A percentile compares a stretch with the other conserved stretches of the same genome.
Evolutionary conservation across 495 filamentous ascomycete genomes (phyloP).

Genomic region (Aspergillus affinis): DNA sequence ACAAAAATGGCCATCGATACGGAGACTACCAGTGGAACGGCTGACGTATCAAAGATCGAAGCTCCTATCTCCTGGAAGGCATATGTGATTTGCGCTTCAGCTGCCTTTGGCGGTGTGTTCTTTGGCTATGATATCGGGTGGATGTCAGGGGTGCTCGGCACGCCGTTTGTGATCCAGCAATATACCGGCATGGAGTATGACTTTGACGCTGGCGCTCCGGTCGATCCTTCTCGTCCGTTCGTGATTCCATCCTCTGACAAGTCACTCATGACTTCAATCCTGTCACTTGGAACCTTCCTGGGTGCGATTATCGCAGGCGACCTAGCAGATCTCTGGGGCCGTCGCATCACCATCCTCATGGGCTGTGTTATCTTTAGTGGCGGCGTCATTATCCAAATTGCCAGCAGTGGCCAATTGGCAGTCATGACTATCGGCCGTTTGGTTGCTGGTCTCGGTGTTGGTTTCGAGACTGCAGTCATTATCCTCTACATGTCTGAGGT

Average conservation of each 20-base stretch:
- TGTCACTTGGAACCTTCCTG: neutral
- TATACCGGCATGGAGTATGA: constrained; percentile 1
- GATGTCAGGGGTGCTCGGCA: neutral
- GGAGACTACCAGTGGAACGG: neutral
- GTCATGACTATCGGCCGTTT: neutral
- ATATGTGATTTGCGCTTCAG: neutral
- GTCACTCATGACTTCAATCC: neutral
- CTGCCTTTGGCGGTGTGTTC: constrained; percentile 2
- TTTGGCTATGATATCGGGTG: constrained; percentile 2
- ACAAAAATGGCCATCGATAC: constrained; percentile 1
- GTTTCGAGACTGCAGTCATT: neutral
- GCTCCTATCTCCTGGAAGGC: neutral
- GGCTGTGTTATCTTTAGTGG: neutral
- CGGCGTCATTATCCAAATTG: neutral
- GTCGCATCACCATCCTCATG: neutral
- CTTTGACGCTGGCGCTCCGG: neutral
- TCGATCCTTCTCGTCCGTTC: neutral
- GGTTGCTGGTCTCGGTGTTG: neutral
- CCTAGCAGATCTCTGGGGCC: neutral
- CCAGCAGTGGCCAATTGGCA: neutral
- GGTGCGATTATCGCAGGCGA: neutral
- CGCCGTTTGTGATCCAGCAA: constrained; percentile 1
- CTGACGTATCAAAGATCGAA: neutral
- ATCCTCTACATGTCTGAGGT: constrained; percentile 1
- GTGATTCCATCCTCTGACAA: neutral